Percentiles rank a stretch among this genome's conserved stretches.
These are phyloP conservation scores for Cladosporium halotolerans DNA, from an alignment of 2,329 filamentous ascomycete species.

Conservation along the genomic window DNA sequence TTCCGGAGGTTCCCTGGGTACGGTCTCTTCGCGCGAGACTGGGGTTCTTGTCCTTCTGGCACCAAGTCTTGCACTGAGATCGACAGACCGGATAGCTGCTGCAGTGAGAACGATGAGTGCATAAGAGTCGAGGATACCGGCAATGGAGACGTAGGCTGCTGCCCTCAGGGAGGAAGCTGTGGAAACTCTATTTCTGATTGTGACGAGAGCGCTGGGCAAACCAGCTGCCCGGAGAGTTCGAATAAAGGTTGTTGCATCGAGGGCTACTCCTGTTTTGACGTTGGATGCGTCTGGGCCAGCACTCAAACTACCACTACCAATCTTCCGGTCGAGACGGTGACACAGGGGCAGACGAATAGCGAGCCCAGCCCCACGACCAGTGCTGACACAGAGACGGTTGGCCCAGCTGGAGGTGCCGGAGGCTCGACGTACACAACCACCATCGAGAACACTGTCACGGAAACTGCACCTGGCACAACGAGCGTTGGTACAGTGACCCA, in stretches of 20 bases:
- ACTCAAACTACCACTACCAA: conserved; percentile 26
- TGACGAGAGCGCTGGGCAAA: conserved; percentile 50
- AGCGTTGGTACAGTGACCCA: conserved; percentile 9
- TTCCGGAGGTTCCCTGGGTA: conserved; percentile 22
- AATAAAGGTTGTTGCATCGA: conserved; percentile 73
- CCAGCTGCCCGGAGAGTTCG: conserved; percentile 56
- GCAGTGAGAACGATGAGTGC: conserved; percentile 59
- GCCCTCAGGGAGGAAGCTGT: conserved; percentile 59
- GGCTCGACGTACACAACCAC: conserved; percentile 9
- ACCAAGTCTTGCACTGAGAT: conserved; percentile 61
- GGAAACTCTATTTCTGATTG: conserved; percentile 59
- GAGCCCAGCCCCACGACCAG: neutral
- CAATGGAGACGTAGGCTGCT: conserved; percentile 65
- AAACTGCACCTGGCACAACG: conserved; percentile 8
- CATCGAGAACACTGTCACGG: conserved; percentile 4
- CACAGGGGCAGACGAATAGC: conserved; percentile 10
- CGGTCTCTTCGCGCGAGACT: conserved; percentile 47
- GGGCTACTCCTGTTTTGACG: conserved; percentile 61
- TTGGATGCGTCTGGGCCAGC: conserved; percentile 57
- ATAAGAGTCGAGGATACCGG: conserved; percentile 57
- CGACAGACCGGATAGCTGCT: conserved; percentile 66
- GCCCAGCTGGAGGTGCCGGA: neutral
- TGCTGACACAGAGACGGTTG: neutral
- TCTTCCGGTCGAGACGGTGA: conserved; percentile 14
- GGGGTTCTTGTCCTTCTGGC: conserved; percentile 56